A percentile compares a stretch with the other conserved stretches of the same genome.
These are phyloP conservation scores for Madurella fahalii DNA, from an alignment of 2,329 filamentous ascomycete species.

Conservation along the genomic window DNA sequence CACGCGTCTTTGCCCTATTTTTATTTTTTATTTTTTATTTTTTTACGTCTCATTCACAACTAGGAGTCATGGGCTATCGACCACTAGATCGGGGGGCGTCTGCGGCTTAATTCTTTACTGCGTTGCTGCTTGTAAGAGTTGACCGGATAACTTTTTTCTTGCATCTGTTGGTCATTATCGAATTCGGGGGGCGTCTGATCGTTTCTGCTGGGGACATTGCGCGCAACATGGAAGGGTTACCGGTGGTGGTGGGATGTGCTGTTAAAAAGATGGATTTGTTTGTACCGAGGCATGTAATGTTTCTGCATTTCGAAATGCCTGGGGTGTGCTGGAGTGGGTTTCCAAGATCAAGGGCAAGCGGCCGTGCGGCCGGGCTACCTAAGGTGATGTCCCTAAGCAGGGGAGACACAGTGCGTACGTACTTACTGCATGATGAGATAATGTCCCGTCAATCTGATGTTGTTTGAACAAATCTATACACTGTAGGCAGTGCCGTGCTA, in stretches of 20 bases:
- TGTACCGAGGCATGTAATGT: background rate
- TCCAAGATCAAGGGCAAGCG: background rate
- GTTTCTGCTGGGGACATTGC: background rate
- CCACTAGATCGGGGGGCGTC: slow-evolving; percentile 14
- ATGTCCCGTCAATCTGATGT: background rate
- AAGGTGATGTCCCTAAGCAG: background rate
- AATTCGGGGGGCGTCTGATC: background rate
- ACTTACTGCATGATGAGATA: background rate
- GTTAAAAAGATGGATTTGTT: background rate
- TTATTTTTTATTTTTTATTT: no score
- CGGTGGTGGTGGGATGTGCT: background rate
- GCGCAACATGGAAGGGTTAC: background rate
- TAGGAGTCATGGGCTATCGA: no score
- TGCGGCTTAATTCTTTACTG: background rate
- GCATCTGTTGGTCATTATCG: slow-evolving; percentile 11
- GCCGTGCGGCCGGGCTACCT: no score
- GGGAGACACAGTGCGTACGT: background rate
- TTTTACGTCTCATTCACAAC: no score
- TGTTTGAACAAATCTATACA: background rate
- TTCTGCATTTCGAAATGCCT: background rate
- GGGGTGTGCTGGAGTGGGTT: background rate
- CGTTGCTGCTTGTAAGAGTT: background rate
- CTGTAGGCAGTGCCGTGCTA: background rate
- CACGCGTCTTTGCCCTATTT: no score
- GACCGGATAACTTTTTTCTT: background rate